These are phyloP conservation scores for Trametes meyenii DNA, from an alignment of 768 basidiomycete genomes.

Conservation along the genomic window DNA sequence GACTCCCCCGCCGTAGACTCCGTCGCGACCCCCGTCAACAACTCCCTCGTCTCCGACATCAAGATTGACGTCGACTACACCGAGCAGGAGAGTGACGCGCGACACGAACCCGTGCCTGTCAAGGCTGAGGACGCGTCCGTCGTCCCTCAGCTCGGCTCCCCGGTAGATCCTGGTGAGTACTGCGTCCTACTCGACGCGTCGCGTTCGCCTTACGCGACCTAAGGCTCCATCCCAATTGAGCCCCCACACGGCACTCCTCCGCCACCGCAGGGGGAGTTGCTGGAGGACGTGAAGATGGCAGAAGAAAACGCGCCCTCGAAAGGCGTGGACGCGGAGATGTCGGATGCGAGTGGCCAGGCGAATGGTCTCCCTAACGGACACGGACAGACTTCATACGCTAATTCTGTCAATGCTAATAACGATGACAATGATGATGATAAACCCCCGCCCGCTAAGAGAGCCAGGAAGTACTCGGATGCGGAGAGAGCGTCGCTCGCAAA, in stretches of 20 bases:
- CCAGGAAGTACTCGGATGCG: slow-evolving; percentile 74
- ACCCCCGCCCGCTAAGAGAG: slow-evolving; percentile 83
- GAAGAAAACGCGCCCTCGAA: slow-evolving; percentile 37
- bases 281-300: slow-evolving; percentile 62
- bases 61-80: slow-evolving; percentile 66
- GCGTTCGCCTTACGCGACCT: slow-evolving; percentile 20
- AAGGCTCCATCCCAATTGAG: slow-evolving; percentile 48
- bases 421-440: slow-evolving; percentile 56
- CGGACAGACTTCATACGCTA: slow-evolving; percentile 36
- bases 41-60: slow-evolving; percentile 49
- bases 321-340: slow-evolving; percentile 29
- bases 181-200: slow-evolving; percentile 26
- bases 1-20: slow-evolving; percentile 51
- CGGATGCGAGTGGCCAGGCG: slow-evolving; percentile 30
- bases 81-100: slow-evolving; percentile 69
- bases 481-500: slow-evolving; percentile 74
- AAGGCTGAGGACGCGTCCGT: slow-evolving; percentile 50
- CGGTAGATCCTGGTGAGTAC: slow-evolving; percentile 53
- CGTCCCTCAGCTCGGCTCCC: slow-evolving; percentile 47
- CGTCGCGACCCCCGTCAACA: slow-evolving; percentile 63
- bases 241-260: slow-evolving; percentile 50
- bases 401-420: slow-evolving; percentile 34
- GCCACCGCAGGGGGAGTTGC: slow-evolving; percentile 46
- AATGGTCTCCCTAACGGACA: slow-evolving; percentile 33
- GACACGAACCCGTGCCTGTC: slow-evolving; percentile 58